These are phyloP conservation scores for Triticum timopheevii DNA, from an alignment of 176 grass and related monocot genomes.

Conservation along the genomic window DNA sequence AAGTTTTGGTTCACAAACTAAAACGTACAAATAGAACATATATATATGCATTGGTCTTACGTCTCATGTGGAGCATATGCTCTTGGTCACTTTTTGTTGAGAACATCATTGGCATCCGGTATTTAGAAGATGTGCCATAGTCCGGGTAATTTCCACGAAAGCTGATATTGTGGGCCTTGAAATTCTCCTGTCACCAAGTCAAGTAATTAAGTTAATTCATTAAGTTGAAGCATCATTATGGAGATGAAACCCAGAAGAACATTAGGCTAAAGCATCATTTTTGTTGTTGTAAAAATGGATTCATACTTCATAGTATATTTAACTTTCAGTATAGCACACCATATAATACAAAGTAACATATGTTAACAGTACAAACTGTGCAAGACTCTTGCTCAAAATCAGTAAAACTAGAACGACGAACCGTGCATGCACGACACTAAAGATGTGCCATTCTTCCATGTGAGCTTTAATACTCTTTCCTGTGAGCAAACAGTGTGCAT, in stretches of 20 bases:
- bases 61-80: slow-evolving; percentile 46
- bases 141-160: slow-evolving; percentile 38
- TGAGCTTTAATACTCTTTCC: slow-evolving; percentile 12
- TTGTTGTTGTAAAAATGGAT: neutral
- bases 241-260: too few species aligned
- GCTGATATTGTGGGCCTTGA: slow-evolving; percentile 39
- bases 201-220: neutral
- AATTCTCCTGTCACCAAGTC: slow-evolving; percentile 24
- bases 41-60: slow-evolving; percentile 36
- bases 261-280: neutral
- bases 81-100: slow-evolving; percentile 34
- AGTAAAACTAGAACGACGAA: neutral
- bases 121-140: slow-evolving; percentile 53
- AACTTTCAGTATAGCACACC: neutral
- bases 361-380: neutral
- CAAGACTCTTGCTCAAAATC: neutral
- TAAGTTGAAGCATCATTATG: neutral
- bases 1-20: neutral
- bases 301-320: neutral
- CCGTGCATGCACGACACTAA: neutral
- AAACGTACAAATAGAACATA: neutral
- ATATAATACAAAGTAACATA: neutral
- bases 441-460: neutral
- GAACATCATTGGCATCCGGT: slow-evolving; percentile 36
- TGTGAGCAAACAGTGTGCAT: slow-evolving; percentile 39